Conservation (phyloP, 495 filamentous ascomycete species). For the Neurospora sp. region DNA sequence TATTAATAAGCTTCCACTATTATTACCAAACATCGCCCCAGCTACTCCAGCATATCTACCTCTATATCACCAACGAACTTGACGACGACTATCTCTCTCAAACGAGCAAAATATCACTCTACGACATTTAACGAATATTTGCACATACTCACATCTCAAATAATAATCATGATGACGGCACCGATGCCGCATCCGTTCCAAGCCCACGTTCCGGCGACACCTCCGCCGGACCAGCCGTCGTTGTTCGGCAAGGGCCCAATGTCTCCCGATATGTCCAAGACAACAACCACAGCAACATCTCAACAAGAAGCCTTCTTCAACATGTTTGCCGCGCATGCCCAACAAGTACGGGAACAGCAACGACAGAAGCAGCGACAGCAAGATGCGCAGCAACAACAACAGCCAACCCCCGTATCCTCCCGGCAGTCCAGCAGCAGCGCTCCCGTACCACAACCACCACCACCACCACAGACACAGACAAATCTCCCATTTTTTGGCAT, state of each 20-base stretch:
- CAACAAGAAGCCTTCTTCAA: neutral
- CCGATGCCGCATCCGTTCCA: constrained; percentile 17
- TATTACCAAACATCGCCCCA: neutral
- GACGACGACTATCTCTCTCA: neutral
- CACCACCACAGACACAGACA: neutral
- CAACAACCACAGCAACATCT: neutral
- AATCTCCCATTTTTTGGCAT: neutral
- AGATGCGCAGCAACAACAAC: neutral
- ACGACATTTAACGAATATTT: neutral
- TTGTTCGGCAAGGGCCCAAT: constrained; percentile 13
- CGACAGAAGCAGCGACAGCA: neutral
- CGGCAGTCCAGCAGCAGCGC: neutral
- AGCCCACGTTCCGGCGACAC: constrained; percentile 18
- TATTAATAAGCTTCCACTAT: neutral
- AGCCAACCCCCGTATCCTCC: neutral
- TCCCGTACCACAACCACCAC: neutral
- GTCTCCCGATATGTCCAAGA: constrained; percentile 3
- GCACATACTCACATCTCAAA: neutral
- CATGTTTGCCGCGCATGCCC: neutral
- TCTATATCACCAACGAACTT: neutral
- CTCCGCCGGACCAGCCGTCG: constrained; percentile 19
- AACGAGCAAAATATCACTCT: neutral
- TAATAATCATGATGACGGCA: constrained; percentile 11
- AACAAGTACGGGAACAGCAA: neutral
- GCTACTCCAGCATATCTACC: neutral